Evolutionary conservation across 257 asterid species (phyloP).

Genomic region (Nicotiana obtusifolia): DNA sequence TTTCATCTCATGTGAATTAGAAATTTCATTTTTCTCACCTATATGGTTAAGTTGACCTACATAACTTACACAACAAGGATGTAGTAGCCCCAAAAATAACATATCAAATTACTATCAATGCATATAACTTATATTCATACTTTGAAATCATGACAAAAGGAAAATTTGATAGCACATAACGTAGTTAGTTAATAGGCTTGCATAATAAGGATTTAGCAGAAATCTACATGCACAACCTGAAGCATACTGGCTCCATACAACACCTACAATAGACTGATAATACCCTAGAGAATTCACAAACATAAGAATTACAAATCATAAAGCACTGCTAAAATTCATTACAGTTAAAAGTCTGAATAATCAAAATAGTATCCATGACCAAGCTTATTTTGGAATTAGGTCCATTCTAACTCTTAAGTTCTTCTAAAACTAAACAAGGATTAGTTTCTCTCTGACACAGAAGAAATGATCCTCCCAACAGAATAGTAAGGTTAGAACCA

Average conservation of each 20-base stretch:
- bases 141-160: not conserved
- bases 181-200: not conserved
- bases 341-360: conserved; percentile 6
- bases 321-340: not conserved
- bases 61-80: too few species aligned
- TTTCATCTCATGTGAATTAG: too few species aligned
- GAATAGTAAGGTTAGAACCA: conserved; percentile 10
- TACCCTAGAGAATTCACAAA: not conserved
- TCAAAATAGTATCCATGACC: not conserved
- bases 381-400: conserved; percentile 39
- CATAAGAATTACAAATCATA: not conserved
- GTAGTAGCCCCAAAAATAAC: too few species aligned
- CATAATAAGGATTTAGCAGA: not conserved
- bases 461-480: conserved; percentile 19
- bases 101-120: too few species aligned
- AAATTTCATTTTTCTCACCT: too few species aligned
- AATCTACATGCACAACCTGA: not conserved
- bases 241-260: not conserved
- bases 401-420: conserved; percentile 29
- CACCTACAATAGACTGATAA: conserved; percentile 5
- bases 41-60: too few species aligned
- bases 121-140: too few species aligned
- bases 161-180: too few species aligned
- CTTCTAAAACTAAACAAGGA: conserved; percentile 18
- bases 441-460: conserved; percentile 24